Conservation (phyloP, 2,329 filamentous ascomycete species). For the Magnaporthiopsis rhizophila region DNA sequence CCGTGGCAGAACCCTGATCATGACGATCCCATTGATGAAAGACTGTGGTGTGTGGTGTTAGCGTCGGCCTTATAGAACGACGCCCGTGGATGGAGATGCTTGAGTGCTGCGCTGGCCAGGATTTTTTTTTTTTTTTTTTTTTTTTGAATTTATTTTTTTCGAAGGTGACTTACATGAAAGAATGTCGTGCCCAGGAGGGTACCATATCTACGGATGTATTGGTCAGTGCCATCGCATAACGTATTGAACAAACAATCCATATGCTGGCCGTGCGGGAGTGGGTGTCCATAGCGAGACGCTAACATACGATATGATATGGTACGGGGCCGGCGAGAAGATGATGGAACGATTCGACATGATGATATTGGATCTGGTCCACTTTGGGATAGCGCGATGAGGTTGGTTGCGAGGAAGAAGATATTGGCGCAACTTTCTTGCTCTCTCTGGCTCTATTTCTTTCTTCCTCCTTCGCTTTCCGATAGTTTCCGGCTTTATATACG, state of each 20-base stretch:
- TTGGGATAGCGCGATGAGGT: not conserved
- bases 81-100: too few relatives aligned
- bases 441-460: not conserved
- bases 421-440: not conserved
- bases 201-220: constrained; percentile 58
- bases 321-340: constrained; percentile 59
- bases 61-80: too few relatives aligned
- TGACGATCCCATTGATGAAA: constrained; percentile 66
- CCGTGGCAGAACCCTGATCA: constrained; percentile 68
- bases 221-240: constrained; percentile 1
- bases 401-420: not conserved
- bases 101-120: too few relatives aligned
- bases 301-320: constrained; percentile 65
- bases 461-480: not conserved
- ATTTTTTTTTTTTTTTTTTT: too few relatives aligned
- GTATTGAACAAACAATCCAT: not conserved
- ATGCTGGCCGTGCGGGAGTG: not conserved
- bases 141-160: too few relatives aligned
- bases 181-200: constrained; percentile 79
- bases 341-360: constrained; percentile 39
- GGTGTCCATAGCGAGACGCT: constrained; percentile 7
- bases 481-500: not conserved
- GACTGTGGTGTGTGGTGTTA: constrained; percentile 37
- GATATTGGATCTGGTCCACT: not conserved
- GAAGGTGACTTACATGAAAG: constrained; percentile 59